Conservation (phyloP, 192 early-diverging fungal species). For the Coemansia sp. region DNA sequence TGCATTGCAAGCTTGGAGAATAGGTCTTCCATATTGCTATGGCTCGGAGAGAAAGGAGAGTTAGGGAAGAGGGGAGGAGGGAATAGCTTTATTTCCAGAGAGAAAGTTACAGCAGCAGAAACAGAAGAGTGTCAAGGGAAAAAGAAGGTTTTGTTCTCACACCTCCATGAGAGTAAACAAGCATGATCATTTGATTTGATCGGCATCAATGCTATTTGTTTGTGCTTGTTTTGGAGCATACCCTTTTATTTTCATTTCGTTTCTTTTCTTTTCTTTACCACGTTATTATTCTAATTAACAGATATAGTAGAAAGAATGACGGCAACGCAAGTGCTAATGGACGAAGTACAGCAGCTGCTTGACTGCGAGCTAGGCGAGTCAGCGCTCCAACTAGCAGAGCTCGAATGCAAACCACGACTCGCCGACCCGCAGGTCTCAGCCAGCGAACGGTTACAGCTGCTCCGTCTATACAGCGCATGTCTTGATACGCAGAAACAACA, state of each 20-base stretch:
- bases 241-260: too few species aligned
- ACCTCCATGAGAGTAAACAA: too few species aligned
- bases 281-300: too few species aligned
- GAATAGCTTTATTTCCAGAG: neutral
- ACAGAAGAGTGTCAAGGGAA: too few species aligned
- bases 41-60: neutral
- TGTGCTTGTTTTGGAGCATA: too few species aligned
- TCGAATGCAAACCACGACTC: slow-evolving; percentile 33
- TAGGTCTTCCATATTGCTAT: slow-evolving; percentile 58
- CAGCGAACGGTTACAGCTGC: slow-evolving; percentile 25
- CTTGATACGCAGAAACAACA: slow-evolving; percentile 26
- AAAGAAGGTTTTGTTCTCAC: too few species aligned
- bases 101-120: too few species aligned
- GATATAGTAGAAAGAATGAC: neutral
- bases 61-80: neutral
- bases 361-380: slow-evolving; percentile 43
- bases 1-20: slow-evolving; percentile 64
- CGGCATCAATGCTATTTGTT: too few species aligned
- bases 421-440: slow-evolving; percentile 3
- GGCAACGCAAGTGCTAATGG: slow-evolving; percentile 20
- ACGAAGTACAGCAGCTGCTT: slow-evolving; percentile 41
- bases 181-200: too few species aligned
- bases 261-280: too few species aligned
- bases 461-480: slow-evolving; percentile 15
- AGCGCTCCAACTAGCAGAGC: slow-evolving; percentile 43